These are phyloP conservation scores for Letharia lupina DNA, from an alignment of 495 filamentous ascomycete genomes.

Conservation along the genomic window DNA sequence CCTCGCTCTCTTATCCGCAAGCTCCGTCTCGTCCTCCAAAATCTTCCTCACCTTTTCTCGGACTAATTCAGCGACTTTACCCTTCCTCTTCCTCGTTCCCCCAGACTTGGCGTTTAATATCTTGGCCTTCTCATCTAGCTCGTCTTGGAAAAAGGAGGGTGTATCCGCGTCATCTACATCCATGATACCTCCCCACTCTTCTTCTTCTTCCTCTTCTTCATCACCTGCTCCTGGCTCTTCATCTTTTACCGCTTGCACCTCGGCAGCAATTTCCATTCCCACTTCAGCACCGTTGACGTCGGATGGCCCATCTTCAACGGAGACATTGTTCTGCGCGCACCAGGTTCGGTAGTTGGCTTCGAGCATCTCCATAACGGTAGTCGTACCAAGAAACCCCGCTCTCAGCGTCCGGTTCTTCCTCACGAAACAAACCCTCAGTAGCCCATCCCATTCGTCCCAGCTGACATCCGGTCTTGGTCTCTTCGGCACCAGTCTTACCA, in stretches of 20 bases:
- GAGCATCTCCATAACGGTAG: slow-evolving; percentile 69
- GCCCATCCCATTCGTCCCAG: slow-evolving; percentile 91
- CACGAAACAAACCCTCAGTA: slow-evolving; percentile 77
- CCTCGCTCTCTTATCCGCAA: slow-evolving; percentile 71
- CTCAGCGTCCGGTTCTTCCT: slow-evolving; percentile 70
- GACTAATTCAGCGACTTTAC: slow-evolving; percentile 68
- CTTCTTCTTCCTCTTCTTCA: slow-evolving; percentile 33
- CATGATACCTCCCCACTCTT: slow-evolving; percentile 41
- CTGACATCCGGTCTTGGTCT: slow-evolving; percentile 73
- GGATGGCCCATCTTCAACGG: slow-evolving; percentile 59
- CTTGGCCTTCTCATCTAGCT: slow-evolving; percentile 24
- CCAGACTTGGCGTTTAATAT: slow-evolving; percentile 4
- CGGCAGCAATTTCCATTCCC: slow-evolving; percentile 24
- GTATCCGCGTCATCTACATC: slow-evolving; percentile 53
- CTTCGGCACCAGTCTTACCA: slow-evolving; percentile 71
- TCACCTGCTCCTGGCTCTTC: slow-evolving; percentile 42
- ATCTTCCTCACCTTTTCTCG: slow-evolving; percentile 76
- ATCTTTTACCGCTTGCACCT: slow-evolving; percentile 23
- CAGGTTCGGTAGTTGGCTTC: slow-evolving; percentile 81
- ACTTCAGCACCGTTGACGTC: slow-evolving; percentile 30
- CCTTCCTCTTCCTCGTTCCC: slow-evolving; percentile 55
- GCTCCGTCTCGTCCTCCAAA: slow-evolving; percentile 61
- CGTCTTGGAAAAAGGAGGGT: slow-evolving; percentile 71
- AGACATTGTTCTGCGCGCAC: slow-evolving; percentile 74
- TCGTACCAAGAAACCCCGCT: slow-evolving; percentile 64